Evolutionary conservation across 1,284 basidiomycete genomes (phyloP), one percentile per base, ranked within the genome.

Genomic region (Agaricales sp.): DNA sequence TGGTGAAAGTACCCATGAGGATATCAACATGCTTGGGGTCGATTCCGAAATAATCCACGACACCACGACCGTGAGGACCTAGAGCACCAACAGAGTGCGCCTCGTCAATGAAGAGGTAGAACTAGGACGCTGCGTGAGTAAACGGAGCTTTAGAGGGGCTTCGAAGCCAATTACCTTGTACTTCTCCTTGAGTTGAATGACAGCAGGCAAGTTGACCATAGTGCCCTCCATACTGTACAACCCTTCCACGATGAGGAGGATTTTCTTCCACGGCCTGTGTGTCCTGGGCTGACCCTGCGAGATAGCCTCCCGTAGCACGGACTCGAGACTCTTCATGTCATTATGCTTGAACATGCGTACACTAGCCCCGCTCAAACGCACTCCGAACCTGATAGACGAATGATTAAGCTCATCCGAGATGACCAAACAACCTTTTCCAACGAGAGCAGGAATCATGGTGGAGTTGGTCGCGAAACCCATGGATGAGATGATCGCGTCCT

Each of bases 401-500:
- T 99, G 96, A 68, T 98, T 99, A 56, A 92, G 75, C 67, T 99
- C 95, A 68, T 99, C 95, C 1, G 93, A 97, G 57, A 99, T 94
- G 58, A 99, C 86, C 18, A 99, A 72, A 61, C 88, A 93, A 2
- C 95, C 96, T 60, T 95, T 96, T 57, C 77, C 74, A 48, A 92
- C 89, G 4, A 99, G 67, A 1, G 93, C 93, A 4, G 95, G 95
- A 53, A 99, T 88, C 53, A 87, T 87, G 0, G 95, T 94, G 52
- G 92, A 94, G 69, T 99, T 99, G 52, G 95, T 99, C 13, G 95
- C 95, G 59, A 96, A 99, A 25, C 95, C 95, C 92, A 97, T 97
- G 3, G 92, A 94, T 55, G 87, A 80, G 56, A 99, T 82, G 53
- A 97, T 73, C 22, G 92, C 75, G 53, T 93, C 89, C 62, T 99